phyloP scores from a whole-genome alignment of 2,329 filamentous ascomycete species.

The Aspergillus viridinutans region DNA sequence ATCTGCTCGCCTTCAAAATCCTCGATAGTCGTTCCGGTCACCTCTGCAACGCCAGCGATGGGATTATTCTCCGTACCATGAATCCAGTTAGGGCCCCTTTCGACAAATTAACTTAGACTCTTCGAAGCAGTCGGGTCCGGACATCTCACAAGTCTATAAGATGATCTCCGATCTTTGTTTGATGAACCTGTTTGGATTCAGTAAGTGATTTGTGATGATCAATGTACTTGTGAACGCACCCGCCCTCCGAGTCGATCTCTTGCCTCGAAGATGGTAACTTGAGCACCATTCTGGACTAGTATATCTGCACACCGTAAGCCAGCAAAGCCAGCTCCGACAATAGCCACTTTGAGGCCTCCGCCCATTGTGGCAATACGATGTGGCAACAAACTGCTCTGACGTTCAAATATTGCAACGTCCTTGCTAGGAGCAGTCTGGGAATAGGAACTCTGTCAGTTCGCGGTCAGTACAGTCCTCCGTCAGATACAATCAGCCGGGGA shows the following conservation, averaged over 20 bases:
- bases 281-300: constrained; percentile 51
- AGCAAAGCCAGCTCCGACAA: constrained; percentile 58
- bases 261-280: constrained; percentile 59
- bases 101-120: constrained; percentile 11
- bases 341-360: constrained; percentile 48
- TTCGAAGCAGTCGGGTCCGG: not conserved
- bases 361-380: constrained; percentile 22
- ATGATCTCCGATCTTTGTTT: constrained; percentile 46
- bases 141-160: constrained; percentile 53
- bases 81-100: constrained; percentile 61
- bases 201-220: not conserved
- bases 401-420: not conserved
- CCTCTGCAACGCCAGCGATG: constrained; percentile 53
- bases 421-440: not conserved
- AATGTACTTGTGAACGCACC: constrained; percentile 33
- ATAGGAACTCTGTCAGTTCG: not conserved
- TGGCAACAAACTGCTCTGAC: not conserved
- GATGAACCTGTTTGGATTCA: constrained; percentile 42
- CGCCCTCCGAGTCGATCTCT: constrained; percentile 56
- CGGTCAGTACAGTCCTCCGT: not conserved
- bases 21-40: constrained; percentile 49
- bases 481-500: not conserved
- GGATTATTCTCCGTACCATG: constrained; percentile 59
- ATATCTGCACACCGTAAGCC: constrained; percentile 58
- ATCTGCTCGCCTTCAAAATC: constrained; percentile 50